Conservation (phyloP, 345 rosid genomes). For the Eutrema yunnanense region DNA sequence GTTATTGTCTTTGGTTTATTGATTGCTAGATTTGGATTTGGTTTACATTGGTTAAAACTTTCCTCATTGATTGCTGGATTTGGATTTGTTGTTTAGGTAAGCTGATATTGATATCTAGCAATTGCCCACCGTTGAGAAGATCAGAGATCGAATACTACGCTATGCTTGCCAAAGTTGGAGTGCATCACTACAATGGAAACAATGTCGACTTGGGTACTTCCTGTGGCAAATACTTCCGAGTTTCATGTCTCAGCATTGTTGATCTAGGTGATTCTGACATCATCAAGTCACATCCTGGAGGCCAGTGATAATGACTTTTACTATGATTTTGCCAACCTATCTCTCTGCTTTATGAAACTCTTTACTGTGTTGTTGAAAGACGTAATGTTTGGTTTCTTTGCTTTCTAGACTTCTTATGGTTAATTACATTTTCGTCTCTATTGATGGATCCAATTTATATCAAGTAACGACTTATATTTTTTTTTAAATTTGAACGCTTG, state of each 20-base stretch:
- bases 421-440: background rate
- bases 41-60: too few species aligned
- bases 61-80: background rate
- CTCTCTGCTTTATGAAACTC: background rate
- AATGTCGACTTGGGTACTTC: slow-evolving; percentile 77
- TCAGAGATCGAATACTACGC: slow-evolving; percentile 67
- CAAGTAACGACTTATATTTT: background rate
- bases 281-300: slow-evolving; percentile 61
- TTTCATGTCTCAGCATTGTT: slow-evolving; percentile 64
- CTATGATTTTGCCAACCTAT: slow-evolving; percentile 4
- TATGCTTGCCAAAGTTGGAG: slow-evolving; percentile 31
- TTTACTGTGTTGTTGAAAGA: slow-evolving; percentile 6
- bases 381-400: background rate
- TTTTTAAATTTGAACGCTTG: background rate
- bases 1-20: too few species aligned
- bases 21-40: too few species aligned
- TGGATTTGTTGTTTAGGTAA: slow-evolving; percentile 33
- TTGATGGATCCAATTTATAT: background rate
- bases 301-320: slow-evolving; percentile 1
- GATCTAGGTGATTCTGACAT: slow-evolving; percentile 79
- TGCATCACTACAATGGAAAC: slow-evolving; percentile 40
- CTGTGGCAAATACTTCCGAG: slow-evolving; percentile 74
- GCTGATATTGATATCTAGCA: slow-evolving; percentile 53
- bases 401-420: background rate
- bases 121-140: slow-evolving; percentile 72